These are phyloP conservation scores for Pseudogymnoascus sp. DNA, from an alignment of 2,329 filamentous ascomycete genomes.

Conservation along the genomic window DNA sequence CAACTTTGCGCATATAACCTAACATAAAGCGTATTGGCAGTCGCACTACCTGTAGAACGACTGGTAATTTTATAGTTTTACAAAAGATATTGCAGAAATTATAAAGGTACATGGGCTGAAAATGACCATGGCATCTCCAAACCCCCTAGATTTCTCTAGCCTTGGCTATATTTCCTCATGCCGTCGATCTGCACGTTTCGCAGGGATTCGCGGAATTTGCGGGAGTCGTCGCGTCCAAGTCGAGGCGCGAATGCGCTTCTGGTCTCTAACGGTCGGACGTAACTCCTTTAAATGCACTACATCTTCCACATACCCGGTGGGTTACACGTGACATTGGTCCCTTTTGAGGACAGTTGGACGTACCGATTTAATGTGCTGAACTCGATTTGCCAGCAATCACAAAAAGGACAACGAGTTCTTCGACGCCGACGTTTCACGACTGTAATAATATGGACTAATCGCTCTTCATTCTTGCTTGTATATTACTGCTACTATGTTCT, in stretches of 20 bases:
- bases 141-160: neutral
- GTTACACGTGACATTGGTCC: neutral
- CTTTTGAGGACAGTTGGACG: slow-evolving; percentile 7
- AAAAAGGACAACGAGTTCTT: slow-evolving; percentile 9
- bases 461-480: slow-evolving; percentile 1
- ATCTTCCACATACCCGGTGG: neutral
- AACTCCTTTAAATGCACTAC: slow-evolving; percentile 1
- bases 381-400: slow-evolving; percentile 5
- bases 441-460: slow-evolving; percentile 9
- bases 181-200: neutral
- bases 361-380: neutral
- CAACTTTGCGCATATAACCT: neutral
- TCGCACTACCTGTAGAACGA: neutral
- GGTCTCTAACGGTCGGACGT: neutral
- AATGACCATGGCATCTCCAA: neutral
- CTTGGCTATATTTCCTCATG: neutral
- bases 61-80: neutral
- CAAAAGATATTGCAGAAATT: neutral
- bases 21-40: neutral
- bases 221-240: neutral
- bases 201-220: neutral
- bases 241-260: neutral
- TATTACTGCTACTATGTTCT: slow-evolving; percentile 5
- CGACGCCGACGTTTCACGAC: slow-evolving; percentile 3
- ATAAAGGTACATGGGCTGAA: neutral